Evolutionary conservation across 2,329 filamentous ascomycete genomes (phyloP).

Genomic region (Lachnellula suecica): DNA sequence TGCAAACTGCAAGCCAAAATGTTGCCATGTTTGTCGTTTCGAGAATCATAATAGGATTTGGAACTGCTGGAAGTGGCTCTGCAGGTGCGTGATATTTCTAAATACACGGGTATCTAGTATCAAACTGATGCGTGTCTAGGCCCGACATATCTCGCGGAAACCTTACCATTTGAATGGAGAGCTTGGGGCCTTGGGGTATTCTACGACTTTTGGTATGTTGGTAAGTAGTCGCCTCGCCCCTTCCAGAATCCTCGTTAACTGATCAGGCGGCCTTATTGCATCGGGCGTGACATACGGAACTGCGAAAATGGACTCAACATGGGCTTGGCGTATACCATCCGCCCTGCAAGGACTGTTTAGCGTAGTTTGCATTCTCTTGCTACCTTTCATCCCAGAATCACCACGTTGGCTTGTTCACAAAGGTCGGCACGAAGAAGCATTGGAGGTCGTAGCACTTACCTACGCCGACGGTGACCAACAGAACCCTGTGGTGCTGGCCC

Average conservation of each 20-base stretch:
- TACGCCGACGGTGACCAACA: constrained; percentile 53
- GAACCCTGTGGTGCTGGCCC: constrained; percentile 42
- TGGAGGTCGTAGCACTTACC: constrained; percentile 44
- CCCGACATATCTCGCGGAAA: constrained; percentile 49
- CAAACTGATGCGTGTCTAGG: constrained; percentile 37
- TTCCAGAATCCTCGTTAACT: constrained; percentile 5
- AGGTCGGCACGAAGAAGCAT: constrained; percentile 49
- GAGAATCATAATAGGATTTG: constrained; percentile 24
- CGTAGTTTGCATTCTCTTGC: constrained; percentile 15
- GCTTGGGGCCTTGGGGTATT: constrained; percentile 35
- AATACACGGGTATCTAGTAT: neutral
- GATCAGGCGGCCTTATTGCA: constrained; percentile 34
- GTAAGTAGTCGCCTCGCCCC: neutral
- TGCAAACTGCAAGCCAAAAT: constrained; percentile 25
- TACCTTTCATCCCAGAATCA: constrained; percentile 44
- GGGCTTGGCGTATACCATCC: constrained; percentile 37
- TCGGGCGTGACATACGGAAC: constrained; percentile 36
- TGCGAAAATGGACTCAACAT: constrained; percentile 33
- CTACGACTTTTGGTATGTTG: constrained; percentile 1
- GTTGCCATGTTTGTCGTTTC: constrained; percentile 25
- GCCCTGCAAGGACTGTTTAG: constrained; percentile 29
- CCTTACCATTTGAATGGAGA: constrained; percentile 44
- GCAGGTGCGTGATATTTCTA: neutral
- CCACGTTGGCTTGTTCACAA: constrained; percentile 59
- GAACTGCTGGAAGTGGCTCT: constrained; percentile 10